Conservation (phyloP, 2,329 filamentous ascomycete genomes). For the Ophioceras dolichostomum region DNA sequence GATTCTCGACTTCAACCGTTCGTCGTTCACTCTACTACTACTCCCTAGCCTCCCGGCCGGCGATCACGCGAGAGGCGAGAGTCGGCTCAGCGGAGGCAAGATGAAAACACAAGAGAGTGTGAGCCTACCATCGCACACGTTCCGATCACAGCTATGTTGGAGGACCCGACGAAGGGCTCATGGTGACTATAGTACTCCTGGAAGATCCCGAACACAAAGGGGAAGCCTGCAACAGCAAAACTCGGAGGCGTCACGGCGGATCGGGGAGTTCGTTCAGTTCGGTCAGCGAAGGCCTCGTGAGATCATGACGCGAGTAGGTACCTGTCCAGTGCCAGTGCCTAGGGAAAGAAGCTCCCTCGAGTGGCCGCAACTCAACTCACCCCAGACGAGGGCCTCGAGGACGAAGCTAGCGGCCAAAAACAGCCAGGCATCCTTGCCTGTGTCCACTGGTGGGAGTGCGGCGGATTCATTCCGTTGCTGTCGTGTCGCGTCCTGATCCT, state of each 20-base stretch:
- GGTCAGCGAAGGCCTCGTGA: too few species aligned
- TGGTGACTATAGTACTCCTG: constrained; percentile 55
- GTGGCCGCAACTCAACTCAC: constrained; percentile 14
- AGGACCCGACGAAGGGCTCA: constrained; percentile 40
- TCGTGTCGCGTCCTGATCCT: not conserved
- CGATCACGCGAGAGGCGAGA: too few species aligned
- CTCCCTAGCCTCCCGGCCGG: too few species aligned
- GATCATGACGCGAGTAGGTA: too few species aligned
- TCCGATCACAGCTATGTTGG: constrained; percentile 49
- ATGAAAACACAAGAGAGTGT: too few species aligned
- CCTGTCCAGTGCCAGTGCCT: too few species aligned
- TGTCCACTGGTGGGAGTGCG: constrained; percentile 19
- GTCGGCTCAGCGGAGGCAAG: too few species aligned
- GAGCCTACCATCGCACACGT: constrained; percentile 50
- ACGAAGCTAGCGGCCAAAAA: constrained; percentile 36
- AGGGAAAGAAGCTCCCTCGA: too few species aligned
- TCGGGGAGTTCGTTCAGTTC: too few species aligned
- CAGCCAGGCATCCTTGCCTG: constrained; percentile 24
- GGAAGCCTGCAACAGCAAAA: constrained; percentile 53
- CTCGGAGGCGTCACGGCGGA: too few species aligned
- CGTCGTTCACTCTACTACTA: too few species aligned
- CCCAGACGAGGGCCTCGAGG: constrained; percentile 42
- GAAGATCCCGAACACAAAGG: constrained; percentile 58
- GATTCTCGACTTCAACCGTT: too few species aligned
- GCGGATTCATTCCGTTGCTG: not conserved